Conservation (phyloP, 2,329 filamentous ascomycete genomes). For the Trichoderma sp. region DNA sequence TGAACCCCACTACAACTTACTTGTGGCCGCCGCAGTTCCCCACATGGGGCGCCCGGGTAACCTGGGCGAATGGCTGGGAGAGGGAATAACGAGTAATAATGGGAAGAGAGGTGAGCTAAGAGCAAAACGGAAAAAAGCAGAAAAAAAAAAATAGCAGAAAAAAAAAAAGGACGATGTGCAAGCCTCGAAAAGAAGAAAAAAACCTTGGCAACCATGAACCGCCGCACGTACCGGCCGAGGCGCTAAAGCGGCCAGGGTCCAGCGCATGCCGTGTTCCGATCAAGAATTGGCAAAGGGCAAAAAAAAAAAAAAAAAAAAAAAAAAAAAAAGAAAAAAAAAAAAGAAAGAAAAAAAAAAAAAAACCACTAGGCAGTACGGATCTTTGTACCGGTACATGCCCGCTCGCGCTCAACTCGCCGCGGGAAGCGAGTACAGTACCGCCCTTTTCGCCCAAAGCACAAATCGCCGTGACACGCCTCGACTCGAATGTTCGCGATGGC, state of each 20-base stretch:
- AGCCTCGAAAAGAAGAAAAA: not conserved
- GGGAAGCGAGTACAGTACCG: conserved; percentile 5
- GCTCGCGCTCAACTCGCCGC: not conserved
- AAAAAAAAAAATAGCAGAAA: not conserved
- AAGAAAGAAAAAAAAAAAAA: too few species aligned
- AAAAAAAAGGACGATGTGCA: not conserved
- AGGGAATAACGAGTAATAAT: not conserved
- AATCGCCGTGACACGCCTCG: not conserved
- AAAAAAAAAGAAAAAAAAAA: too few species aligned
- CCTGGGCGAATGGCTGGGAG: conserved; percentile 5
- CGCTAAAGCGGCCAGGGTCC: conserved; percentile 15
- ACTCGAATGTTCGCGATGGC: not conserved
- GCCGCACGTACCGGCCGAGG: conserved; percentile 19
- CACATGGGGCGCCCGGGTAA: conserved; percentile 19
- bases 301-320: too few species aligned
- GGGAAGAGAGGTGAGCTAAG: not conserved
- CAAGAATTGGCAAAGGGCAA: too few species aligned
- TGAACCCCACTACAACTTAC: not conserved
- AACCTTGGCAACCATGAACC: conserved; percentile 5
- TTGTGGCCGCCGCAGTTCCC: conserved; percentile 14
- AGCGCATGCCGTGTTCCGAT: conserved; percentile 21
- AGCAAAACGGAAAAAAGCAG: not conserved
- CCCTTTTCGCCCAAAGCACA: not conserved
- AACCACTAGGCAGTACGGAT: not conserved
- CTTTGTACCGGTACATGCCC: conserved; percentile 1